These are phyloP conservation scores for Aspergillus japonicus DNA, from an alignment of 2,329 filamentous ascomycete species.

Conservation along the genomic window DNA sequence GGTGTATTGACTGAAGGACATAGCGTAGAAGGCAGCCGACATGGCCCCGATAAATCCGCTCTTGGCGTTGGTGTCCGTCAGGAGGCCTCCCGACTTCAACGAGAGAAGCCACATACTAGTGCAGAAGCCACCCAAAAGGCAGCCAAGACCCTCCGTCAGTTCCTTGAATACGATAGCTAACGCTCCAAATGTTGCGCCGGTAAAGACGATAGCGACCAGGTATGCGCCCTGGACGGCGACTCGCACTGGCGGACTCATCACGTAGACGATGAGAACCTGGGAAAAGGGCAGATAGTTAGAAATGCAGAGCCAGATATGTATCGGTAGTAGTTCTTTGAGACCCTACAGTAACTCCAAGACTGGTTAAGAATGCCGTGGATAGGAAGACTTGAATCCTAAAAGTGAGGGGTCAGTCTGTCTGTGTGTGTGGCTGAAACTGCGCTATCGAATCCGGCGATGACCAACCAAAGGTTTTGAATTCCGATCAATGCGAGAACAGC, in stretches of 20 bases:
- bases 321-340: background rate
- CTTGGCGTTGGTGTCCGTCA: slow-evolving; percentile 62
- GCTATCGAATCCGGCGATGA: background rate
- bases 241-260: slow-evolving; percentile 76
- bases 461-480: slow-evolving; percentile 71
- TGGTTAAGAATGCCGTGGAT: slow-evolving; percentile 70
- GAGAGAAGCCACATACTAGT: slow-evolving; percentile 88
- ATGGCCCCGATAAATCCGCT: slow-evolving; percentile 74
- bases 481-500: slow-evolving; percentile 70
- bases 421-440: background rate
- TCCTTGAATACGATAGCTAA: slow-evolving; percentile 77
- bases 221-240: slow-evolving; percentile 81
- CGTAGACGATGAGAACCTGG: slow-evolving; percentile 75
- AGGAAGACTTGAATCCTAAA: slow-evolving; percentile 69
- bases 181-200: slow-evolving; percentile 71
- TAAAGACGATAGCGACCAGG: slow-evolving; percentile 72
- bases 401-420: slow-evolving; percentile 15
- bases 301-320: too few relatives aligned
- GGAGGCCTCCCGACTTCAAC: slow-evolving; percentile 71
- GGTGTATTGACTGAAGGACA: slow-evolving; percentile 77
- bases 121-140: slow-evolving; percentile 81
- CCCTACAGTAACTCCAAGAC: slow-evolving; percentile 66
- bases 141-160: slow-evolving; percentile 79
- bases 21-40: slow-evolving; percentile 64
- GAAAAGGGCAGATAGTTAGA: background rate